Conservation (phyloP, 345 rosid species). For the Acer campestre region DNA sequence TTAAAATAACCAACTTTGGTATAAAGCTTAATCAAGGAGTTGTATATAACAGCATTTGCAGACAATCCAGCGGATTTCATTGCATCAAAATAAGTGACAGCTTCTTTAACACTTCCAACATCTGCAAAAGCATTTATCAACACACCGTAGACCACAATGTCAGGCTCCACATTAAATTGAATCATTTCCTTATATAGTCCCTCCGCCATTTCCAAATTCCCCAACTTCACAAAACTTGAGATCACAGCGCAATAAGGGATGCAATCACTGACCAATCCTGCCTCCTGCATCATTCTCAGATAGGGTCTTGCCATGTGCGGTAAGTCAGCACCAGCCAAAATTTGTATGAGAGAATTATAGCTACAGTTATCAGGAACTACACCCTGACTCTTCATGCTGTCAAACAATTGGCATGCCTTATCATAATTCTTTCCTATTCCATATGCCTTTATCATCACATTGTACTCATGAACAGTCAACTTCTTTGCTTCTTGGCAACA, state of each 20-base stretch:
- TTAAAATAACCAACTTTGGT: constrained; percentile 72
- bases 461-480: constrained; percentile 66
- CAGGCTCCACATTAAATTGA: constrained; percentile 54
- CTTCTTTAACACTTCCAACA: constrained; percentile 63
- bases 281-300: constrained; percentile 69
- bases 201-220: constrained; percentile 70
- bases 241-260: constrained; percentile 76
- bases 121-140: constrained; percentile 86
- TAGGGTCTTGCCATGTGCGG: constrained; percentile 56
- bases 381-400: constrained; percentile 66
- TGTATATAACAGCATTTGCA: constrained; percentile 61
- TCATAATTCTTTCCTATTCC: constrained; percentile 59
- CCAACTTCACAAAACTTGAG: constrained; percentile 73
- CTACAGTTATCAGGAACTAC: constrained; percentile 72
- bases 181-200: constrained; percentile 67
- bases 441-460: constrained; percentile 92
- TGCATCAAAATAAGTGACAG: constrained; percentile 53
- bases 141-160: constrained; percentile 71
- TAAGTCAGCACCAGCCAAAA: constrained; percentile 61
- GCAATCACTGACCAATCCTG: constrained; percentile 67
- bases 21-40: constrained; percentile 81
- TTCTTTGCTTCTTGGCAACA: constrained; percentile 60
- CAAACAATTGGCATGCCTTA: constrained; percentile 70
- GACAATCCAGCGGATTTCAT: constrained; percentile 65
- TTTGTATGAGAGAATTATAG: constrained; percentile 69